Conservation (phyloP, 176 grass and related monocot species). For the Tuctoria greenei region DNA sequence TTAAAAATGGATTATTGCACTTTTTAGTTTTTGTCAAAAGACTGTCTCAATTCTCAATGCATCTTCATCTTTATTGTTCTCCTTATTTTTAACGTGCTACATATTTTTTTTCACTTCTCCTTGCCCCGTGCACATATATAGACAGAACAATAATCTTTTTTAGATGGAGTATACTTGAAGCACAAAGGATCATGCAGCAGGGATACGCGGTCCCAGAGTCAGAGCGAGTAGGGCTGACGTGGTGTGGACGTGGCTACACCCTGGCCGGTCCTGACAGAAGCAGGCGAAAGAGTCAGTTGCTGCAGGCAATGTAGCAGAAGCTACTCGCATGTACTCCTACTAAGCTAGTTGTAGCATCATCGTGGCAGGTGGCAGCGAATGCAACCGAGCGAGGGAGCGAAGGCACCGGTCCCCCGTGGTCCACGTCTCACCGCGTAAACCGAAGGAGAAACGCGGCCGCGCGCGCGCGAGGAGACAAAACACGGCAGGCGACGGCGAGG, state of each 20-base stretch:
- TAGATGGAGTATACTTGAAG: neutral
- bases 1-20: too few relatives aligned
- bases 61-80: too few relatives aligned
- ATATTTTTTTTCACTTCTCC: too few relatives aligned
- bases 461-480: neutral
- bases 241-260: slow-evolving; percentile 27
- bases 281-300: slow-evolving; percentile 38
- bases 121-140: too few relatives aligned
- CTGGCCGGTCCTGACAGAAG: slow-evolving; percentile 25
- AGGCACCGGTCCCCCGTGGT: slow-evolving; percentile 6
- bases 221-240: slow-evolving; percentile 40
- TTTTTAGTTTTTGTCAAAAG: too few relatives aligned
- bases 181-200: slow-evolving; percentile 4
- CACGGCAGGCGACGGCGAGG: neutral
- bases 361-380: slow-evolving; percentile 6
- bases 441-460: neutral
- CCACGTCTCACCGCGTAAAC: slow-evolving; percentile 10
- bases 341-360: neutral
- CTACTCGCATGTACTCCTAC: neutral
- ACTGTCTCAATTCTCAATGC: too few relatives aligned
- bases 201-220: neutral
- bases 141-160: too few relatives aligned
- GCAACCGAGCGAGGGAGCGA: slow-evolving; percentile 9
- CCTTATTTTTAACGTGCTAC: too few relatives aligned
- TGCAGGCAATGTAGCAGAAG: neutral